Evolutionary conservation across 192 early-diverging fungal genomes (phyloP).

Genomic region (Glomus cerebriforme): DNA sequence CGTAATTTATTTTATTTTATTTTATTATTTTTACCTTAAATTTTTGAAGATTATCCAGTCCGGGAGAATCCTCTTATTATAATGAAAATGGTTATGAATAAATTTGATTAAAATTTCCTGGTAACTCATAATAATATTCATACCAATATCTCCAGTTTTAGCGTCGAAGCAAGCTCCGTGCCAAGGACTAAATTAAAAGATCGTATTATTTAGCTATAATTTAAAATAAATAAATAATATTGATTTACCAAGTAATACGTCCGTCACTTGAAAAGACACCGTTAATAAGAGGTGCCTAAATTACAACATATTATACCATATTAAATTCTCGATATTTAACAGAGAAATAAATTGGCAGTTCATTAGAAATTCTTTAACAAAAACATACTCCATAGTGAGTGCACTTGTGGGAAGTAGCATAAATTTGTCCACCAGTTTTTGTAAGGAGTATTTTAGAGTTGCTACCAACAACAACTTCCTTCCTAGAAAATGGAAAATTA

Average conservation of each 20-base stretch:
- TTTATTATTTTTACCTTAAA: slow-evolving; percentile 21
- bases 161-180: slow-evolving; percentile 46
- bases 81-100: background rate
- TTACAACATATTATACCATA: background rate
- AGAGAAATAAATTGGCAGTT: background rate
- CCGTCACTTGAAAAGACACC: slow-evolving; percentile 36
- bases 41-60: slow-evolving; percentile 39
- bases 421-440: slow-evolving; percentile 31
- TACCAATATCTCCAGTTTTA: slow-evolving; percentile 44
- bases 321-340: background rate
- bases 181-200: slow-evolving; percentile 35
- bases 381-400: slow-evolving; percentile 40
- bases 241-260: slow-evolving; percentile 38
- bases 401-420: slow-evolving; percentile 38
- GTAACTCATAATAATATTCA: background rate
- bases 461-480: slow-evolving; percentile 32
- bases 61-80: slow-evolving; percentile 44
- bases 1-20: background rate
- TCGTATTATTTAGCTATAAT: background rate
- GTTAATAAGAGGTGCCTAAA: slow-evolving; percentile 28
- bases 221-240: background rate
- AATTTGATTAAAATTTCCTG: background rate
- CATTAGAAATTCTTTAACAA: background rate
- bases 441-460: slow-evolving; percentile 24
- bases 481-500: slow-evolving; percentile 19